Evolutionary conservation across 306 rosid genomes (phyloP), one percentile per base, ranked within the genome.

Genomic region (Macrotyloma uniflorum): DNA sequence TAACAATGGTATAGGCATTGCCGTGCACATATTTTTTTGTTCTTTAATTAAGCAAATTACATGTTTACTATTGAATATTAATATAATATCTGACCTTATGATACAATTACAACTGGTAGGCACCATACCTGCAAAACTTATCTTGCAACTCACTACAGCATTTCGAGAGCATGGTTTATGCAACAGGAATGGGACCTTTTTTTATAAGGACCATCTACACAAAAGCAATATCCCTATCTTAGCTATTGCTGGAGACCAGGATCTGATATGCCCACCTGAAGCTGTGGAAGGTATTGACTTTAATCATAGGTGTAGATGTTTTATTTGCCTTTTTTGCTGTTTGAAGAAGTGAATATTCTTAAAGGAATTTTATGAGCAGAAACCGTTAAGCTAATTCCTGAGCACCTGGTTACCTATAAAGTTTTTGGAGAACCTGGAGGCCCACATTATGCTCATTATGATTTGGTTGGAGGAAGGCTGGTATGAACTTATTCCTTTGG

Each of bases 371-470:
- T 65, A 19, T 89, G 49, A 53, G 58, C 89, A 95, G 99, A 85
- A 47, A 96, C 98, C 7, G 86, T 79, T 49, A 96, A 91, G 83
- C 71, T 93, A 74, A 88, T 96, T 71, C 98, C 99, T 8, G 74
- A 84, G 84, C 91, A 96, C 84, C 86, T 96, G 73, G 96, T 86
- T 70, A 87, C 93, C 24, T 90, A 90, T 79, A 87, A 90, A 86
- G 59, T 90, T 64, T 85, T 91, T 79, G 99, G 99, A 83, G 84
- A 91, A 59, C 86, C 96, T 1, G 85, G 54, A 36, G 99, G 97
- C 75, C 91, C 99, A 80, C 99, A 93, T 86, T 96, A 96, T 75
- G 99, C 97, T 76, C 99, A 96, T 83, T 96, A 96, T 81, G 99
- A 96, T 88, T 88, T 96, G 87, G 98, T 96, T 75, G 99, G 99